Conservation (phyloP, 2,329 filamentous ascomycete species). For the Diaporthe velutina region DNA sequence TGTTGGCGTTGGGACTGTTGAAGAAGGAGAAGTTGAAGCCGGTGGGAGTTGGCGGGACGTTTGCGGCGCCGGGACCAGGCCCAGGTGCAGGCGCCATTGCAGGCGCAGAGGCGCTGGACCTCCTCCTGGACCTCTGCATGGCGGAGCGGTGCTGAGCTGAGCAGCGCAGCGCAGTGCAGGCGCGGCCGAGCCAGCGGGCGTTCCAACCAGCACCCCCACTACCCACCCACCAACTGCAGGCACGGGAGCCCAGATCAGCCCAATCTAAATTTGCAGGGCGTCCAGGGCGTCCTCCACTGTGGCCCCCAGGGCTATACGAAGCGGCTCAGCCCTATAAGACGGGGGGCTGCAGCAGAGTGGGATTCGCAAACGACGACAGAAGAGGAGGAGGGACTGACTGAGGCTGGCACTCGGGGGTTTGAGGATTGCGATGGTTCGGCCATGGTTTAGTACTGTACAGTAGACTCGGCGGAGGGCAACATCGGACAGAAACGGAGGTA, state of each 20-base stretch:
- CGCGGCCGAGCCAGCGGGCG: conserved; percentile 18
- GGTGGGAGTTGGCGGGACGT: conserved; percentile 35
- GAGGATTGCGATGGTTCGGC: background rate
- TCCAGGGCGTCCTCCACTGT: conserved; percentile 10
- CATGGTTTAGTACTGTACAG: conserved; percentile 24
- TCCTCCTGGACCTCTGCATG: conserved; percentile 30
- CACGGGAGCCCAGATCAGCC: background rate
- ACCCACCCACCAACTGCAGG: background rate
- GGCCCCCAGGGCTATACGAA: conserved; percentile 11
- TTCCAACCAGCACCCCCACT: conserved; percentile 20
- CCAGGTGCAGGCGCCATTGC: background rate
- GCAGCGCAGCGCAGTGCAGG: background rate
- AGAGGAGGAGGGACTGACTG: background rate
- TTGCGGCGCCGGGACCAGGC: conserved; percentile 29
- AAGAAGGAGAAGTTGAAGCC: conserved; percentile 40
- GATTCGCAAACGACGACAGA: conserved; percentile 12
- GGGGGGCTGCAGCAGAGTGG: conserved; percentile 6
- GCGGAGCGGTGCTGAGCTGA: conserved; percentile 1
- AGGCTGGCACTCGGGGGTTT: background rate
- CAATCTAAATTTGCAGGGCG: conserved; percentile 27
- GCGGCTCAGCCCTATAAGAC: conserved; percentile 18
- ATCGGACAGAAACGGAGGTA: conserved; percentile 12
- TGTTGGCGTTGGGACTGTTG: conserved; percentile 38
- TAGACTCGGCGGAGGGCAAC: conserved; percentile 3
- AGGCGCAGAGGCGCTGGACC: conserved; percentile 23